These are phyloP conservation scores for Torulaspora microellipsoides DNA, from an alignment of 805 yeast genomes.

Conservation along the genomic window DNA sequence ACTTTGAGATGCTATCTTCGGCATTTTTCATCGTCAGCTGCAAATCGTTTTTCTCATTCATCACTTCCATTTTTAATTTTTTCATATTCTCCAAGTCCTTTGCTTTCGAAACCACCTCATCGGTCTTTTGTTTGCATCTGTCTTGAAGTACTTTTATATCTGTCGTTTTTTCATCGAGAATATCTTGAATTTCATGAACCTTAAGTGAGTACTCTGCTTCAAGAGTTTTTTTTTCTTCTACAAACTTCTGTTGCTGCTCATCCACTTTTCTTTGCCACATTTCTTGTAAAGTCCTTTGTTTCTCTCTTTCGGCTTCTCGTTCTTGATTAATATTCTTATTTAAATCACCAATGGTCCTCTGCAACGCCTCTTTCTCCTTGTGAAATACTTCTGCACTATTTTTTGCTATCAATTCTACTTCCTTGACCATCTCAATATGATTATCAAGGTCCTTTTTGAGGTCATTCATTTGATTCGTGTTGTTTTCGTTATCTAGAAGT, in stretches of 20 bases:
- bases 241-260: conserved; percentile 4
- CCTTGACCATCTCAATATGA: background rate
- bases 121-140: too few relatives aligned
- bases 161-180: too few relatives aligned
- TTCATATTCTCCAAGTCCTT: too few relatives aligned
- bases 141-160: too few relatives aligned
- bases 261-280: conserved; percentile 7
- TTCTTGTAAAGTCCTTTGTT: conserved; percentile 2
- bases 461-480: conserved; percentile 1
- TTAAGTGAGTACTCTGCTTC: conserved; percentile 3
- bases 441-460: conserved; percentile 2
- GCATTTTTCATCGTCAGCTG: too few relatives aligned
- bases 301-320: conserved; percentile 1
- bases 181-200: conserved; percentile 1
- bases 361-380: conserved; percentile 1
- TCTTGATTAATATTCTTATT: conserved; percentile 3
- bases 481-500: conserved; percentile 1
- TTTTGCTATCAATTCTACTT: background rate
- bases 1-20: background rate
- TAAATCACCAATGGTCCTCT: conserved; percentile 7
- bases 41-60: too few relatives aligned
- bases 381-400: conserved; percentile 3
- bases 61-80: too few relatives aligned
- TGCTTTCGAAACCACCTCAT: too few relatives aligned
- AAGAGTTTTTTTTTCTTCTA: conserved; percentile 1